These are phyloP conservation scores for Cyclostephanos tholiformis DNA, from an alignment of 108 stramenopile species.

Conservation along the genomic window DNA sequence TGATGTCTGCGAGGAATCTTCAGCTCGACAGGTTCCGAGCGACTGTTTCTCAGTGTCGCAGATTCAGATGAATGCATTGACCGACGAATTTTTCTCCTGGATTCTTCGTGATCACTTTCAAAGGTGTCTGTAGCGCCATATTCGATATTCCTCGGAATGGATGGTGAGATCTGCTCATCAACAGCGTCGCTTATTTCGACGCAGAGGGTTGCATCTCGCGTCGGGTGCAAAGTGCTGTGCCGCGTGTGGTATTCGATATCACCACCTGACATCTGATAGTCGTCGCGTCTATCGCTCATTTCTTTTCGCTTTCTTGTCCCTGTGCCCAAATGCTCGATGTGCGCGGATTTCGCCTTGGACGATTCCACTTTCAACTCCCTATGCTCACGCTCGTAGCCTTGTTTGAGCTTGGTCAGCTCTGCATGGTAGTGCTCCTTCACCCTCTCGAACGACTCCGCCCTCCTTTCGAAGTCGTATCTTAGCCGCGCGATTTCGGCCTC, in stretches of 20 bases:
- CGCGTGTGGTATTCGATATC: background rate
- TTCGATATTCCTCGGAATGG: conserved; percentile 17
- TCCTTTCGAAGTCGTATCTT: conserved; percentile 33
- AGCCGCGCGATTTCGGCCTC: conserved; percentile 26
- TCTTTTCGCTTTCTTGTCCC: background rate
- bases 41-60: background rate
- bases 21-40: background rate
- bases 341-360: background rate
- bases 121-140: conserved; percentile 1
- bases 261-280: background rate
- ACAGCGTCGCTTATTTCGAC: background rate
- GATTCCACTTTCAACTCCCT: conserved; percentile 11
- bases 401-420: conserved; percentile 24
- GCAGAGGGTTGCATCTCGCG: background rate
- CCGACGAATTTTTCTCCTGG: background rate
- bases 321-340: background rate
- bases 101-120: conserved; percentile 6
- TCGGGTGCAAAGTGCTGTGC: background rate
- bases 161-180: conserved; percentile 8
- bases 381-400: conserved; percentile 14
- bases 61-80: background rate
- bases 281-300: background rate
- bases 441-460: conserved; percentile 27
- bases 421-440: conserved; percentile 29
- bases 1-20: conserved; percentile 1